phyloP scores from a whole-genome alignment of 1,139 yeast genomes.

The Tardiomyces depauwii region DNA sequence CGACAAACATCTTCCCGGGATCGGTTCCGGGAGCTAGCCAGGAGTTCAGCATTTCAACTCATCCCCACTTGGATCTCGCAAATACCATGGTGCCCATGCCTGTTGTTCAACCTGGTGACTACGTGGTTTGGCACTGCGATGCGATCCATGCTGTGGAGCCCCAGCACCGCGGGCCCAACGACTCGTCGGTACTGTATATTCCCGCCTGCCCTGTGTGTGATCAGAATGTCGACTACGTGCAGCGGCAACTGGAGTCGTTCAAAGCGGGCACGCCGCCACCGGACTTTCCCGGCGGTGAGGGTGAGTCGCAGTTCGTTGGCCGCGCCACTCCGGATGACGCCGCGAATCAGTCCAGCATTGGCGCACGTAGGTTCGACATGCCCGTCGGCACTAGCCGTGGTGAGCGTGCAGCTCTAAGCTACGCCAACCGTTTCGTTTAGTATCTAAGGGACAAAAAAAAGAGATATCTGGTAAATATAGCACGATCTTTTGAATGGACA shows the following conservation, averaged over 20 bases:
- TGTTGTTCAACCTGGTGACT: conserved; percentile 17
- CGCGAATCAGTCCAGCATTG: too few relatives aligned
- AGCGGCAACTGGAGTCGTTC: conserved; percentile 23
- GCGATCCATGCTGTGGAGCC: conserved; percentile 37
- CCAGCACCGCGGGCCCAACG: conserved; percentile 29
- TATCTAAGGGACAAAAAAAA: too few relatives aligned
- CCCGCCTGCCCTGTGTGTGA: conserved; percentile 27
- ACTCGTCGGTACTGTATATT: conserved; percentile 32
- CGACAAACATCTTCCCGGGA: conserved; percentile 21
- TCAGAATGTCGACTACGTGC: conserved; percentile 18
- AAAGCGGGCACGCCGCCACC: conserved; percentile 21
- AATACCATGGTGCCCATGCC: conserved; percentile 18
- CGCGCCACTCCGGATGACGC: neutral
- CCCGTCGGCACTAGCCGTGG: too few relatives aligned
- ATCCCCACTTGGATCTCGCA: conserved; percentile 19
- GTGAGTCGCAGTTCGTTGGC: neutral
- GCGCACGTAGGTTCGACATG: too few relatives aligned
- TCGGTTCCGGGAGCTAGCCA: conserved; percentile 9
- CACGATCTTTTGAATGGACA: too few relatives aligned
- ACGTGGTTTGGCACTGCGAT: conserved; percentile 42
- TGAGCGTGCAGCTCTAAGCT: too few relatives aligned
- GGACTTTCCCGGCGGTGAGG: conserved; percentile 22
- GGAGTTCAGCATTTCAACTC: conserved; percentile 4
- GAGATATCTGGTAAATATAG: too few relatives aligned
- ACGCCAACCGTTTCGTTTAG: too few relatives aligned